These are phyloP conservation scores for Moricandia moricandioides DNA, from an alignment of 345 rosid species.

Conservation along the genomic window DNA sequence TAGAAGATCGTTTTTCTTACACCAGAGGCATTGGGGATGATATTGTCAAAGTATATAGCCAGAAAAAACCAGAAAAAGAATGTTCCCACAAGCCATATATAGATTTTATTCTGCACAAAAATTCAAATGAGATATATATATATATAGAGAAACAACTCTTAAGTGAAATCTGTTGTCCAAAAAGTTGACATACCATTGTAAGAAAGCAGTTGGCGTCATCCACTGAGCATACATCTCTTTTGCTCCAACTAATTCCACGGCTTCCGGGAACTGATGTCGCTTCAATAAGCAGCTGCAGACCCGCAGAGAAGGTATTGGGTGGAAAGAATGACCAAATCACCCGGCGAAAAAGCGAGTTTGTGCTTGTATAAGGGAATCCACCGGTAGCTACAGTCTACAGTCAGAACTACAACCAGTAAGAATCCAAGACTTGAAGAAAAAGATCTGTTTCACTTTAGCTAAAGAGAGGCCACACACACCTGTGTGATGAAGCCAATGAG, in stretches of 20 bases:
- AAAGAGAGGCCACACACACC: constrained; percentile 44
- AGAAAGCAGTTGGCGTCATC: constrained; percentile 49
- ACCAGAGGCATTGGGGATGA: constrained; percentile 76
- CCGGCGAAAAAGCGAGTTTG: constrained; percentile 18
- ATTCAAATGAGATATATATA: constrained; percentile 12
- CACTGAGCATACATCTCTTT: constrained; percentile 48
- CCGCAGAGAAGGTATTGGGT: constrained; percentile 73
- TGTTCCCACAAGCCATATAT: constrained; percentile 60
- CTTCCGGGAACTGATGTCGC: constrained; percentile 55
- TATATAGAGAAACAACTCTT: neutral
- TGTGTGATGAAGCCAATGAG: constrained; percentile 72
- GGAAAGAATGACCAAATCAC: constrained; percentile 79
- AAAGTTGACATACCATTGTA: constrained; percentile 56
- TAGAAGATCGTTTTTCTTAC: constrained; percentile 69
- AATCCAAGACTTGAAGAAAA: neutral
- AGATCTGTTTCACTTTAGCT: neutral
- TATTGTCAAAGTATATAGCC: constrained; percentile 84
- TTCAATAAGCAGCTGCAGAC: constrained; percentile 44
- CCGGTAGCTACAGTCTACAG: constrained; percentile 48
- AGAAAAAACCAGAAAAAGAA: constrained; percentile 62
- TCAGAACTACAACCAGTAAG: constrained; percentile 21
- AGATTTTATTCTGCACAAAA: constrained; percentile 63
- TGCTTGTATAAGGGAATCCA: constrained; percentile 57
- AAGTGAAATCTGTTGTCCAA: constrained; percentile 4
- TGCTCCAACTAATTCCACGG: constrained; percentile 75